Evolutionary conservation across 1,284 basidiomycete species (phyloP).

Genomic region (Ceratobasidium papillatum): DNA sequence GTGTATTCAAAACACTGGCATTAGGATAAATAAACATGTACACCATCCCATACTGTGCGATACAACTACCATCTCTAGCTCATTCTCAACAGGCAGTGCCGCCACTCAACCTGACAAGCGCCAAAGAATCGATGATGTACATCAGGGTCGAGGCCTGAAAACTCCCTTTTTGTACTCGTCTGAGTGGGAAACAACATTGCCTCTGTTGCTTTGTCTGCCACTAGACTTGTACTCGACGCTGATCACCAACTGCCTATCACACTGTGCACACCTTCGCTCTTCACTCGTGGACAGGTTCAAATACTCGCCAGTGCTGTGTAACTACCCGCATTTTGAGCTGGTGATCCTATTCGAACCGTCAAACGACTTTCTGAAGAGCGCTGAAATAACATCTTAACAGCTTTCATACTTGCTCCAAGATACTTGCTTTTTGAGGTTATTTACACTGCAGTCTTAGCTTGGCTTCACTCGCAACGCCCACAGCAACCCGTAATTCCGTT

Average conservation of each 20-base stretch:
- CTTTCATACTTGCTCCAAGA: not conserved
- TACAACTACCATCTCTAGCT: not conserved
- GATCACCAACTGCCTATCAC: not conserved
- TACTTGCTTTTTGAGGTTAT: not conserved
- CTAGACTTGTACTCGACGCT: conserved; percentile 11
- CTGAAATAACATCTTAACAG: not conserved
- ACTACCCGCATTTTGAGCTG: not conserved
- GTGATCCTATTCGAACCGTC: not conserved
- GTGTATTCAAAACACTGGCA: not conserved
- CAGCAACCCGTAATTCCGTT: not conserved
- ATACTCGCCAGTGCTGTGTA: not conserved
- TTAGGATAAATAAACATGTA: not conserved
- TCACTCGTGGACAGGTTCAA: not conserved
- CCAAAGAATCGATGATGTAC: conserved; percentile 8
- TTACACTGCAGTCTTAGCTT: not conserved
- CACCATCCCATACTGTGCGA: not conserved
- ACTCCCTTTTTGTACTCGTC: conserved; percentile 31
- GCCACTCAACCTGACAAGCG: not conserved
- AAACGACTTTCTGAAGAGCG: not conserved
- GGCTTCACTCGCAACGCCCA: not conserved
- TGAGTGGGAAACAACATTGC: conserved; percentile 22
- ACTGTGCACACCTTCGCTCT: not conserved
- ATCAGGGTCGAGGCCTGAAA: conserved; percentile 36
- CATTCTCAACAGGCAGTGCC: not conserved
- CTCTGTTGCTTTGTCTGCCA: conserved; percentile 18